Conservation (phyloP, 202 grass and related monocot genomes). For the Sporobolus alterniflorus region DNA sequence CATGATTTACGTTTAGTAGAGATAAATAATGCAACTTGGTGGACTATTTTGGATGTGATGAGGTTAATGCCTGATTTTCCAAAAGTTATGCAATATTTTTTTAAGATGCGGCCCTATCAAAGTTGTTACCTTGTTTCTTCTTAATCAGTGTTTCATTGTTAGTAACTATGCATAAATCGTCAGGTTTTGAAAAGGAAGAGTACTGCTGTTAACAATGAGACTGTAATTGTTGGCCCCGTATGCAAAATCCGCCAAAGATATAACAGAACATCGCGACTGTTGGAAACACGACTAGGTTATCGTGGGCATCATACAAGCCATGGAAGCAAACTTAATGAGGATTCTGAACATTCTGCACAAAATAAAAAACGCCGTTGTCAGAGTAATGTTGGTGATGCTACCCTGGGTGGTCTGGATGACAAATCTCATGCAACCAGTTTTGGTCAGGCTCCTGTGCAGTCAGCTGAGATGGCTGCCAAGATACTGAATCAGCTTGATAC, state of each 20-base stretch:
- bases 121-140: slow-evolving; percentile 5
- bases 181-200: slow-evolving; percentile 62
- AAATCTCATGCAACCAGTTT: slow-evolving; percentile 14
- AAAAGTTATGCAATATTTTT: not conserved
- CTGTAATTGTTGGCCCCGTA: slow-evolving; percentile 35
- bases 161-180: slow-evolving; percentile 1
- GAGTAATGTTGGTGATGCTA: slow-evolving; percentile 8
- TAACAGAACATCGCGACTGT: slow-evolving; percentile 42
- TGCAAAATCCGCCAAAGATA: slow-evolving; percentile 45
- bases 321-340: slow-evolving; percentile 36
- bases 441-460: slow-evolving; percentile 44
- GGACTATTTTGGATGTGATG: slow-evolving; percentile 12
- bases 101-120: not conserved
- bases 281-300: slow-evolving; percentile 35
- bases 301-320: slow-evolving; percentile 24
- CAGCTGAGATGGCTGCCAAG: slow-evolving; percentile 50
- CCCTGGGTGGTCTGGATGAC: not conserved
- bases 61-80: not conserved
- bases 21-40: not conserved
- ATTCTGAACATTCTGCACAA: slow-evolving; percentile 16
- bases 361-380: slow-evolving; percentile 32
- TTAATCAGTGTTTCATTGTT: slow-evolving; percentile 13
- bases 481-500: slow-evolving; percentile 66
- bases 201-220: slow-evolving; percentile 41
- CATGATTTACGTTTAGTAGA: not conserved